These are phyloP conservation scores for Fraxinus dipetala DNA, from an alignment of 305 asterid genomes.

Conservation along the genomic window DNA sequence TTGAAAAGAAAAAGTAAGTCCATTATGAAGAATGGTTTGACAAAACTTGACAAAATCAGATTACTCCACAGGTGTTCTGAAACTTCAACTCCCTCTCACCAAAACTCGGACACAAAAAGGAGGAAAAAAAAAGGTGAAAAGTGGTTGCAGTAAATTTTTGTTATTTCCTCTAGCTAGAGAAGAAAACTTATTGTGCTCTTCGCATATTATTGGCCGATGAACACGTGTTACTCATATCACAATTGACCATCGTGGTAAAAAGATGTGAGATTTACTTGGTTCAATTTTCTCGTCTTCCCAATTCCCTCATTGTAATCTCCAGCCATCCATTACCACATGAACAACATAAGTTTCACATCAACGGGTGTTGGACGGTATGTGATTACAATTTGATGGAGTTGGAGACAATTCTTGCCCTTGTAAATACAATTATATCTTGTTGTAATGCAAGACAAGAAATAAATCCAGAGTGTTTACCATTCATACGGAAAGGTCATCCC, in stretches of 20 bases:
- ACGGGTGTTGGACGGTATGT: background rate
- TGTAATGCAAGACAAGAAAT: background rate
- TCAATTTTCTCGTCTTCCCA: background rate
- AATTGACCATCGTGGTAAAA: background rate
- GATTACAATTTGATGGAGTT: background rate
- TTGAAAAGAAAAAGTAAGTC: background rate
- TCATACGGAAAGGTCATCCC: constrained; percentile 5
- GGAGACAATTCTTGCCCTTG: background rate
- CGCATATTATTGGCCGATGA: background rate
- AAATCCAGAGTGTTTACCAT: constrained; percentile 34
- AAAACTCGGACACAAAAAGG: background rate
- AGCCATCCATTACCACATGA: background rate
- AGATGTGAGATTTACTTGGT: background rate
- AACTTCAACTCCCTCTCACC: background rate
- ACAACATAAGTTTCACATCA: background rate
- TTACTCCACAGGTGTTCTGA: background rate
- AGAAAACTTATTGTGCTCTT: background rate
- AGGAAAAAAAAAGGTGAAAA: background rate
- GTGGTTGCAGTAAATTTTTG: background rate
- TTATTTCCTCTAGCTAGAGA: background rate
- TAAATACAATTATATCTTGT: background rate
- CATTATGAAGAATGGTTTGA: background rate
- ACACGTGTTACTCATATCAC: background rate
- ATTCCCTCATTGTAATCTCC: background rate
- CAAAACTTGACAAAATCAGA: background rate